Conservation (phyloP, 2,329 filamentous ascomycete species). For the Fusarium verrucosum region DNA sequence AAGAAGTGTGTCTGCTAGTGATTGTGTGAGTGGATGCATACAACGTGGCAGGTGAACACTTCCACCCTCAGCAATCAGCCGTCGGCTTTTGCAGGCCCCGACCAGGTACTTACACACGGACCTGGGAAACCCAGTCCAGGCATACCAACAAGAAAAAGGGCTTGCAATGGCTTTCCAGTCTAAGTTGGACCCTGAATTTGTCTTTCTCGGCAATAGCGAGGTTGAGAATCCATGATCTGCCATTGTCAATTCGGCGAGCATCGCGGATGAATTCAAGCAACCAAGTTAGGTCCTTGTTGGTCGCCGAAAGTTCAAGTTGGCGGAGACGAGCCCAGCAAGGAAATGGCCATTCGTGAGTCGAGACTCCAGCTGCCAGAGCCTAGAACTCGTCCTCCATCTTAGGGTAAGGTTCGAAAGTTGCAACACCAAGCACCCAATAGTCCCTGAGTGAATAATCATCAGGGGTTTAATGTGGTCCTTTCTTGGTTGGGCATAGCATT, state of each 20-base stretch:
- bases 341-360: slow-evolving; percentile 10
- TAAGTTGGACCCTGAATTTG: slow-evolving; percentile 32
- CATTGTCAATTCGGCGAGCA: slow-evolving; percentile 1
- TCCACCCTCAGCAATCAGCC: slow-evolving; percentile 5
- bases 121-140: background rate
- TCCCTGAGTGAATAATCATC: slow-evolving; percentile 12
- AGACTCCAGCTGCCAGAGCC: slow-evolving; percentile 20
- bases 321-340: slow-evolving; percentile 14
- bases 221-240: background rate
- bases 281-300: background rate
- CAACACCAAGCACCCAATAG: slow-evolving; percentile 19
- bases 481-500: background rate
- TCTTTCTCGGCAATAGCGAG: slow-evolving; percentile 20
- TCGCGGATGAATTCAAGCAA: slow-evolving; percentile 10
- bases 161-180: slow-evolving; percentile 7
- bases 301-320: slow-evolving; percentile 10
- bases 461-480: background rate
- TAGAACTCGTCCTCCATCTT: slow-evolving; percentile 21
- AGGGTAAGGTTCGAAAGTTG: slow-evolving; percentile 16
- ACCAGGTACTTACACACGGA: slow-evolving; percentile 21
- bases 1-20: slow-evolving; percentile 3
- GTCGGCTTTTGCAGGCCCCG: slow-evolving; percentile 1
- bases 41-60: slow-evolving; percentile 32
- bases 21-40: slow-evolving; percentile 21
- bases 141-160: slow-evolving; percentile 9